A percentile compares a stretch with the other conserved stretches of the same genome.
These are phyloP conservation scores for Osmanthus fragrans DNA, from an alignment of 257 asterid genomes.

Conservation along the genomic window DNA sequence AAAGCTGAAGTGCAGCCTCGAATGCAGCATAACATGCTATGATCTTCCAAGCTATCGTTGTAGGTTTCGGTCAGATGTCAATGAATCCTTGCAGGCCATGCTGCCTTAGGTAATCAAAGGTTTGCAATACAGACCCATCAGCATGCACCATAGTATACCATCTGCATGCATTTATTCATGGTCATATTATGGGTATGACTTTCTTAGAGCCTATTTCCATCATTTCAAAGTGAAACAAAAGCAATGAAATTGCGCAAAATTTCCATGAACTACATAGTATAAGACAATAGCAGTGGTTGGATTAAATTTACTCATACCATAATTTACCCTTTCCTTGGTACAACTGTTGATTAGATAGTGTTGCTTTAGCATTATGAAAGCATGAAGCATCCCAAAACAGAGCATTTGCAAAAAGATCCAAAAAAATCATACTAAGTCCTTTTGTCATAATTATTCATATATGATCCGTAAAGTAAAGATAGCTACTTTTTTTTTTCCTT, in stretches of 20 bases:
- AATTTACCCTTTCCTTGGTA: neutral
- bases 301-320: neutral
- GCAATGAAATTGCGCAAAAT: neutral
- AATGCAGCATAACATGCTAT: too few relatives aligned
- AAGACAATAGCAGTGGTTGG: neutral
- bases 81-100: conserved; percentile 37
- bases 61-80: too few relatives aligned
- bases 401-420: conserved; percentile 6
- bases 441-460: neutral
- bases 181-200: neutral
- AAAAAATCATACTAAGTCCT: neutral
- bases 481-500: neutral
- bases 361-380: neutral
- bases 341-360: neutral
- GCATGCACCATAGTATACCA: conserved; percentile 99
- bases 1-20: too few relatives aligned
- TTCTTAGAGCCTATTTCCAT: neutral
- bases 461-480: neutral
- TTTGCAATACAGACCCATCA: conserved; percentile 78
- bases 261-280: neutral
- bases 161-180: conserved; percentile 46
- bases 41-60: too few relatives aligned
- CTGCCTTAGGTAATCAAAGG: conserved; percentile 57
- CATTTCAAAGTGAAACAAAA: too few relatives aligned
- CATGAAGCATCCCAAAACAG: neutral